Evolutionary conservation across 345 rosid genomes (phyloP), one percentile per base, ranked within the genome.

Genomic region (Bruguiera gymnorhiza): DNA sequence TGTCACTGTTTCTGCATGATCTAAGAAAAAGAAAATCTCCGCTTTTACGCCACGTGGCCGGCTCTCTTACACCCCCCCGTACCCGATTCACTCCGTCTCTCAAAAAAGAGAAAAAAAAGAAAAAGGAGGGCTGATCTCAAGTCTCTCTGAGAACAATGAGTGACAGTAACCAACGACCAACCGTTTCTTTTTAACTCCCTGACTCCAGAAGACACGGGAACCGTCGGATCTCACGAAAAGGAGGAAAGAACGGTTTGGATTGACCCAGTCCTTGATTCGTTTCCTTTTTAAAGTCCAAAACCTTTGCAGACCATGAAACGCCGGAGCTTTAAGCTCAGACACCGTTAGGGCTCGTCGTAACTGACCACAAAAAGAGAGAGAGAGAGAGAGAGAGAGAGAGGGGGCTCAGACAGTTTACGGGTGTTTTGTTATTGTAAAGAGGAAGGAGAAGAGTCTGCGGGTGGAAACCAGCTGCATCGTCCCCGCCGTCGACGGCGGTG

Each of bases 381-480:
- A 43, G 50, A 43, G 50, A 32, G 36, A 34, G 36, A 1, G 6
- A n/a, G n/a, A n/a, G n/a, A n/a, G n/a, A n/a, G n/a, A n/a, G n/a
- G 43, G 29, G 7, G 8, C 52, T 20, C 0, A 37, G 48, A n/a
- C 32, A 20, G 36, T 34, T 9, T 0, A 4, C 1, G 37, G 54
- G 27, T 36, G n/a, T 34, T 36, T 11, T 34, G 37, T 34, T 34
- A 34, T 13, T n/a, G 27, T 10, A 39, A 6, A 19, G 52, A 62
- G 76, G 15, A 71, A 77, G 51, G 39, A 77, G 65, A 77, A 74
- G 73, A 68, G 69, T 31, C 55, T 72, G 80, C 24, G 74, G 53
- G 34, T 67, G 76, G 0, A 77, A 59, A 39, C 80, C 63, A 2
- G 73, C 76, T 64, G 76, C 70, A 19, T 26, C 59, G 59, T 23